These are phyloP conservation scores for Strigomonas oncopelti DNA, from an alignment of 208 protist genomes.

Conservation along the genomic window DNA sequence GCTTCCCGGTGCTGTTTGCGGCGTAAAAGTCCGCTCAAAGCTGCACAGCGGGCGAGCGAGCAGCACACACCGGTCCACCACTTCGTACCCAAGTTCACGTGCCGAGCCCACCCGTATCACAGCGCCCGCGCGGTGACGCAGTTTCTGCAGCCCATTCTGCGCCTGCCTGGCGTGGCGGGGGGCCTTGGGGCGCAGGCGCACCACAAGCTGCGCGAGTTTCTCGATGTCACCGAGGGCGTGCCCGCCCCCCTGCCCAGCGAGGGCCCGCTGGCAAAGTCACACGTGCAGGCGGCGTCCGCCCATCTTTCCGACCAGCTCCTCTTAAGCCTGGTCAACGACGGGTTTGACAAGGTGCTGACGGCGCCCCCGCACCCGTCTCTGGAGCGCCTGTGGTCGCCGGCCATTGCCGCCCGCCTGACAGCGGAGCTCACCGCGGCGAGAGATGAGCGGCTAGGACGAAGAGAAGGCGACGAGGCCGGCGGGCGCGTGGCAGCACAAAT, in stretches of 20 bases:
- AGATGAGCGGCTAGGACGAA: constrained; percentile 5
- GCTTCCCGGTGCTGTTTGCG: background rate
- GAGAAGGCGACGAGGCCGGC: background rate
- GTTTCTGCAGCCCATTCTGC: constrained; percentile 19
- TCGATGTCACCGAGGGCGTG: constrained; percentile 9
- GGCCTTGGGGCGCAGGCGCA: background rate
- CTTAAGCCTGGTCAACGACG: background rate
- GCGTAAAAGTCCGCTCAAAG: background rate
- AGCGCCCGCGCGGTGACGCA: constrained; percentile 21
- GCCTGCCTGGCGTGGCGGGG: background rate
- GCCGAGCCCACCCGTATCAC: constrained; percentile 19
- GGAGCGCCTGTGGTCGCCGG: constrained; percentile 24
- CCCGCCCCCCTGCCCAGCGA: constrained; percentile 30
- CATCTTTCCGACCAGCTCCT: constrained; percentile 13
- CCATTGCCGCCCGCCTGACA: constrained; percentile 22
- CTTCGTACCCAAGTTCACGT: constrained; percentile 1
- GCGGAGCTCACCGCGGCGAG: constrained; percentile 4
- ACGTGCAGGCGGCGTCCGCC: constrained; percentile 10
- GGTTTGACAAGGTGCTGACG: background rate
- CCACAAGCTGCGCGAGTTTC: background rate
- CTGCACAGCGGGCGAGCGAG: background rate
- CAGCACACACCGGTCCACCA: background rate
- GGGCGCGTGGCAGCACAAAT: background rate
- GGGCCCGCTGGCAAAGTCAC: constrained; percentile 18
- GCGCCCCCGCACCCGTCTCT: constrained; percentile 19